Evolutionary conservation across 139 green algal genomes (phyloP).

Genomic region (Coelastrella sp.): DNA sequence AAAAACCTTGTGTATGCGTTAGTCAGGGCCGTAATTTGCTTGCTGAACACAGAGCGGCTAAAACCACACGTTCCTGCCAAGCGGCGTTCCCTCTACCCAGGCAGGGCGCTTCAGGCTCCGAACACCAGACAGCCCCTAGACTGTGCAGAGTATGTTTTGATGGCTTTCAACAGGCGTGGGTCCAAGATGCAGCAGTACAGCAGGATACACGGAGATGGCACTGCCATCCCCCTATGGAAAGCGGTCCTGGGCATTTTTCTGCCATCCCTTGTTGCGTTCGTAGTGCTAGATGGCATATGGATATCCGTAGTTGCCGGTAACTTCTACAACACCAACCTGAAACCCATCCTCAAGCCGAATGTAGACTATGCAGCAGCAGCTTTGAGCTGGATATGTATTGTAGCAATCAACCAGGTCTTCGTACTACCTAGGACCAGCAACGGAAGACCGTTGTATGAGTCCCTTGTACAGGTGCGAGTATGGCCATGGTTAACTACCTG

Average conservation of each 20-base stretch:
- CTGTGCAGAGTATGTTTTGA: no score
- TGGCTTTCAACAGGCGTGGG: no score
- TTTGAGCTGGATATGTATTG: slow-evolving; percentile 27
- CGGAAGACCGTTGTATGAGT: not conserved
- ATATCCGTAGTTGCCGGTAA: not conserved
- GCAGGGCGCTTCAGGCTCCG: no score
- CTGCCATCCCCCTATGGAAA: slow-evolving; percentile 3
- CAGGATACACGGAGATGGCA: not conserved
- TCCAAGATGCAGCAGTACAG: not conserved
- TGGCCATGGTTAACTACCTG: not conserved
- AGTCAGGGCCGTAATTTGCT: no score
- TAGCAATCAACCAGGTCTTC: slow-evolving; percentile 14
- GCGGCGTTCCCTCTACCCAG: no score
- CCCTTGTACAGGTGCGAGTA: slow-evolving; percentile 4
- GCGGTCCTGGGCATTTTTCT: slow-evolving; percentile 21
- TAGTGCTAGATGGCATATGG: slow-evolving; percentile 23
- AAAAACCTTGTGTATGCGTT: no score
- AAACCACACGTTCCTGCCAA: no score
- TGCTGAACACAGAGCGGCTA: no score
- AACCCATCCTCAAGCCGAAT: slow-evolving; percentile 19
- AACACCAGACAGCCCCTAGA: no score
- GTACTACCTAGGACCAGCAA: not conserved
- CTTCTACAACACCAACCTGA: slow-evolving; percentile 18
- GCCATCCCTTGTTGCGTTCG: slow-evolving; percentile 23
- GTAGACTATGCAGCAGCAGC: slow-evolving; percentile 7